phyloP scores from a whole-genome alignment of 768 basidiomycete species.

The Paxillus ammoniavirescens region DNA sequence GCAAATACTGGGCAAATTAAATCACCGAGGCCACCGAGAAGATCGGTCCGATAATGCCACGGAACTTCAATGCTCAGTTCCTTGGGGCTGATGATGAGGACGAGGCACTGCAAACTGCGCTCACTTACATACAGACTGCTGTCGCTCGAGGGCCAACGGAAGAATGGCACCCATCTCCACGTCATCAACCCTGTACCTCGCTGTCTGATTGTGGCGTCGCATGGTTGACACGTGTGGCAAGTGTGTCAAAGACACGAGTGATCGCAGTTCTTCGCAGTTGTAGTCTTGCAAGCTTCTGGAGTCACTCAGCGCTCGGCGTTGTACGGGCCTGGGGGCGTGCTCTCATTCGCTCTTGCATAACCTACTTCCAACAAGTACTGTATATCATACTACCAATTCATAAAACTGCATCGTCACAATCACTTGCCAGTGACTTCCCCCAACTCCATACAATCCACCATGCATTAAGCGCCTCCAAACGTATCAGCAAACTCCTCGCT shows the following conservation, averaged over 20 bases:
- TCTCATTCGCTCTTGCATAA: neutral
- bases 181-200: neutral
- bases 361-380: neutral
- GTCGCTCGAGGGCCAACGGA: neutral
- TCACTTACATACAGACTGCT: neutral
- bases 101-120: neutral
- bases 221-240: constrained; percentile 7
- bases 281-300: too few species aligned
- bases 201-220: neutral
- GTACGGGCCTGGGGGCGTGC: too few species aligned
- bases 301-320: neutral
- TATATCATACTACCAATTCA: neutral
- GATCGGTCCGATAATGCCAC: neutral
- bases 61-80: too few species aligned
- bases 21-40: neutral
- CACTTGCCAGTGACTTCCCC: neutral
- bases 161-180: neutral
- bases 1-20: too few species aligned
- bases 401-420: neutral
- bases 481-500: constrained; percentile 71
- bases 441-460: neutral
- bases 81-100: too few species aligned
- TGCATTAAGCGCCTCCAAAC: constrained; percentile 4
- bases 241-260: constrained; percentile 2
- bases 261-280: neutral